Conservation (phyloP, 2,329 filamentous ascomycete species). For the Gaeumannomyces sp. region DNA sequence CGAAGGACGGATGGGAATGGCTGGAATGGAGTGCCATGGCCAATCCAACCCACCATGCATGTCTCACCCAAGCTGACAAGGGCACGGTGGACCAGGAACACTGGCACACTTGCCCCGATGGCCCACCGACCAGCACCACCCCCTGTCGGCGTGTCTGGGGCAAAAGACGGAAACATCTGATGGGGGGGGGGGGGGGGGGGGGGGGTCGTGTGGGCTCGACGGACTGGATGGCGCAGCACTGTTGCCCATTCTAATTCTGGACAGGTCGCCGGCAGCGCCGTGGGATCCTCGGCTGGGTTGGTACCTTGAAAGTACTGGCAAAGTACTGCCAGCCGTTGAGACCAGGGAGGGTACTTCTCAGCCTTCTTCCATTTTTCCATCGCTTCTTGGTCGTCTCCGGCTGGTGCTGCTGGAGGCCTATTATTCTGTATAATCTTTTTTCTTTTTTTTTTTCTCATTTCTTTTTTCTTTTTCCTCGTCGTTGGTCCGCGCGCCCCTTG, state of each 20-base stretch:
- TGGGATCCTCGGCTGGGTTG: conserved; percentile 7
- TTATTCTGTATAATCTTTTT: not conserved
- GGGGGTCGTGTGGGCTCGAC: conserved; percentile 22
- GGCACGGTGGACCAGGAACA: conserved; percentile 26
- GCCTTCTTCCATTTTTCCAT: conserved; percentile 12
- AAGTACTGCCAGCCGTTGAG: conserved; percentile 1
- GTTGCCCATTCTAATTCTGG: conserved; percentile 32
- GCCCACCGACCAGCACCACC: conserved; percentile 9
- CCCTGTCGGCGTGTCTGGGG: conserved; percentile 13
- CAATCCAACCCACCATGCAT: conserved; percentile 33
- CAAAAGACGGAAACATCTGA: conserved; percentile 33
- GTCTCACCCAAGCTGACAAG: conserved; percentile 48
- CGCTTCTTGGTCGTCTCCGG: not conserved
- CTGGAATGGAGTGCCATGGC: conserved; percentile 1
- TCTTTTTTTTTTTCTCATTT: not conserved
- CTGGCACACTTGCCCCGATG: conserved; percentile 17
- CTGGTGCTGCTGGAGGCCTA: not conserved
- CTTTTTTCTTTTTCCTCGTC: not conserved
- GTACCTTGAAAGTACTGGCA: no score
- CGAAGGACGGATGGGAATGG: conserved; percentile 6
- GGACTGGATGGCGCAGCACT: conserved; percentile 29
- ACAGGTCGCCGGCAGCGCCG: conserved; percentile 19
- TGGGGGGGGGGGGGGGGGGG: conserved; percentile 30
- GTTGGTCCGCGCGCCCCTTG: not conserved
- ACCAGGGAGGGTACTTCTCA: conserved; percentile 7